Conservation (phyloP, 305 asterid genomes). For the Solanum chacoense region DNA sequence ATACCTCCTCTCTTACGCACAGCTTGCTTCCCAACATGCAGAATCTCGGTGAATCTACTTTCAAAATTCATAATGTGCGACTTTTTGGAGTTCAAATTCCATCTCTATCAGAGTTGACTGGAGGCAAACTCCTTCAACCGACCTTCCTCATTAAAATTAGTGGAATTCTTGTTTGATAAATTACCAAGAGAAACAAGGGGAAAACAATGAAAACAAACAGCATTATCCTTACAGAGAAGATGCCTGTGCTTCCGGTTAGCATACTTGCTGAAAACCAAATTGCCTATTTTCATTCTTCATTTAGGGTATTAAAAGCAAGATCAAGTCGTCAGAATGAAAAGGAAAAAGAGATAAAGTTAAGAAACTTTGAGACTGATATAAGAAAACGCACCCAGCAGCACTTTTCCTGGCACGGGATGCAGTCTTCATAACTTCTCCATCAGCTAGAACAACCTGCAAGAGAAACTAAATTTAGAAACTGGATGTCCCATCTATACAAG, state of each 20-base stretch:
- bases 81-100: not conserved
- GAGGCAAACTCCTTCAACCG: not conserved
- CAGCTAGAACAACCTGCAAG: conserved; percentile 71
- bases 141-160: not conserved
- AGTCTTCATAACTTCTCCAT: conserved; percentile 87
- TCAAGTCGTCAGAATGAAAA: not conserved
- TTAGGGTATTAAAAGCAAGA: not conserved
- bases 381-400: conserved; percentile 77
- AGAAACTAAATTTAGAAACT: conserved; percentile 13
- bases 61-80: not conserved
- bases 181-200: not conserved
- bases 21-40: not conserved
- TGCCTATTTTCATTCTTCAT: not conserved
- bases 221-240: not conserved
- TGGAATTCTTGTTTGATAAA: not conserved
- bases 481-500: conserved; percentile 13
- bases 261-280: not conserved
- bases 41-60: not conserved
- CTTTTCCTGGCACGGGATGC: conserved; percentile 98
- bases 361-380: not conserved
- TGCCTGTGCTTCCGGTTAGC: not conserved
- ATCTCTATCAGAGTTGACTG: not conserved
- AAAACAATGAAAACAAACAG: not conserved
- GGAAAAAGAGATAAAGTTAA: not conserved
- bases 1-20: not conserved